phyloP scores from a whole-genome alignment of 1,139 yeast species.

The Candida albicans region DNA sequence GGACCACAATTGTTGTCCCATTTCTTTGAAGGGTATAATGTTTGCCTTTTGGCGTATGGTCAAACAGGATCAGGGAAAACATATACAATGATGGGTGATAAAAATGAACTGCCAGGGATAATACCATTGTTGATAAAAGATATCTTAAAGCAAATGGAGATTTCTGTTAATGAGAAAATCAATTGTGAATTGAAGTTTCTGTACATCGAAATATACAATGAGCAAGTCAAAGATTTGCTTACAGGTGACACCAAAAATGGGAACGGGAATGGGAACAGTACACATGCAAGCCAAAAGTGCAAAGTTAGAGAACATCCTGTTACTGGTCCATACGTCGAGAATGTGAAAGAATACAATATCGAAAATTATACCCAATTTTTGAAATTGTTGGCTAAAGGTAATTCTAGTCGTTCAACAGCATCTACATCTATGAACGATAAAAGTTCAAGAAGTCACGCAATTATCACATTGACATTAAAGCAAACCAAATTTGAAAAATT shows the following conservation, averaged over 20 bases:
- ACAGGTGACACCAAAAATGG: slow-evolving; percentile 21
- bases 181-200: slow-evolving; percentile 59
- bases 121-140: slow-evolving; percentile 60
- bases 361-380: slow-evolving; percentile 45
- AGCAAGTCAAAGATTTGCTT: slow-evolving; percentile 58
- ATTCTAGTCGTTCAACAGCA: slow-evolving; percentile 60
- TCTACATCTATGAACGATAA: slow-evolving; percentile 65
- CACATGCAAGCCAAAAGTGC: slow-evolving; percentile 19
- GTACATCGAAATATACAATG: slow-evolving; percentile 73
- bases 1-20: slow-evolving; percentile 65
- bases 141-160: slow-evolving; percentile 47
- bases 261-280: slow-evolving; percentile 16
- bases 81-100: slow-evolving; percentile 69
- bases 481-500: slow-evolving; percentile 47
- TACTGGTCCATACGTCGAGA: slow-evolving; percentile 72
- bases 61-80: slow-evolving; percentile 78
- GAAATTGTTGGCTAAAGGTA: slow-evolving; percentile 46
- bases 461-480: slow-evolving; percentile 59
- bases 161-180: slow-evolving; percentile 38
- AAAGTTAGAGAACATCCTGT: slow-evolving; percentile 60
- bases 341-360: slow-evolving; percentile 50
- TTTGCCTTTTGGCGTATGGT: slow-evolving; percentile 76
- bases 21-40: slow-evolving; percentile 67
- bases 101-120: slow-evolving; percentile 50
- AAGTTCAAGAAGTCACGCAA: slow-evolving; percentile 81